Conservation (phyloP, 1,139 yeast species). For the Blastobotrys aristatus region DNA sequence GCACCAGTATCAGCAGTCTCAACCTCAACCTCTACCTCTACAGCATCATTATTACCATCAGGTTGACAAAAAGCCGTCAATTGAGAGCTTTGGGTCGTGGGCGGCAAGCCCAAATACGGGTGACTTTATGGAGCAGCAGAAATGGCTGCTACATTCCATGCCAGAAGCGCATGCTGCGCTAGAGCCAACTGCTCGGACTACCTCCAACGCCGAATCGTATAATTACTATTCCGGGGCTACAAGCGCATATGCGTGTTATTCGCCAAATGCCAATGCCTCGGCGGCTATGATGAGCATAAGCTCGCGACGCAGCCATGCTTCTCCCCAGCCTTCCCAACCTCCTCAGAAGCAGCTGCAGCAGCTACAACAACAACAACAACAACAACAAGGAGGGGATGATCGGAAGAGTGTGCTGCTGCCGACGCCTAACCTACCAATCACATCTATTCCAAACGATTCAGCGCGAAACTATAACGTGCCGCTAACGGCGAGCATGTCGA, state of each 20-base stretch:
- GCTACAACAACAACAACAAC: background rate
- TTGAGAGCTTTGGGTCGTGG: conserved; percentile 24
- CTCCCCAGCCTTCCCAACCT: background rate
- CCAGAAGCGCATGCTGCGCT: conserved; percentile 1
- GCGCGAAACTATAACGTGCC: background rate
- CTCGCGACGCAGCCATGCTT: background rate
- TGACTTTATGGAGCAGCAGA: conserved; percentile 25
- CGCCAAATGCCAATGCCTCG: background rate
- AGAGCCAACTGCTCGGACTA: background rate
- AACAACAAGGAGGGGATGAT: background rate
- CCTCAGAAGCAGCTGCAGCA: background rate
- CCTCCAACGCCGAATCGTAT: background rate
- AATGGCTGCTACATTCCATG: conserved; percentile 21
- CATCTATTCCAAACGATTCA: background rate
- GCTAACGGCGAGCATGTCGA: background rate
- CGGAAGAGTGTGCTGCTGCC: conserved; percentile 23
- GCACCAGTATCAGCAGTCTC: background rate
- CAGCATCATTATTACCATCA: background rate
- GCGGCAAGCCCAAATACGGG: conserved; percentile 20
- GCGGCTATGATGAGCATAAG: background rate
- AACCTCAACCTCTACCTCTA: background rate
- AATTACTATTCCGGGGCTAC: conserved; percentile 1
- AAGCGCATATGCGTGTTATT: conserved; percentile 6
- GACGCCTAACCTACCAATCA: conserved; percentile 17
- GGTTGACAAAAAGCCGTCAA: conserved; percentile 11